These are phyloP conservation scores for Aspergillus fumigatiaffinis DNA, from an alignment of 2,329 filamentous ascomycete genomes.

Conservation along the genomic window DNA sequence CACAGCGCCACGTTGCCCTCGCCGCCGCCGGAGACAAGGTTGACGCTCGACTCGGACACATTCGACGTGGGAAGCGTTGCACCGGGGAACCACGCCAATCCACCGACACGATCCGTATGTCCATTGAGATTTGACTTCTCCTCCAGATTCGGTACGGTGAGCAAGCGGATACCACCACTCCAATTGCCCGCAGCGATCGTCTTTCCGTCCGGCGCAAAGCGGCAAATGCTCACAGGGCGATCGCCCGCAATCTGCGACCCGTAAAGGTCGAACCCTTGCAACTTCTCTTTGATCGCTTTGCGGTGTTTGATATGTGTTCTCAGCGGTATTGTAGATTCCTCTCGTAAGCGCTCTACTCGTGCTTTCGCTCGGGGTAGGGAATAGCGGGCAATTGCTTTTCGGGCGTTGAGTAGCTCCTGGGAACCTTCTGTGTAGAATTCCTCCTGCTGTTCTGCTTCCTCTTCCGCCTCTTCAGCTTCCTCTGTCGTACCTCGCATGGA, in stretches of 20 bases:
- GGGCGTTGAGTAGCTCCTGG: conserved; percentile 67
- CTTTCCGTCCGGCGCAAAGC: conserved; percentile 82
- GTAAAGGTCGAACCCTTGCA: conserved; percentile 82
- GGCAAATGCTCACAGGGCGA: conserved; percentile 83
- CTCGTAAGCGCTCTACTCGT: conserved; percentile 71
- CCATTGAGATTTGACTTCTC: conserved; percentile 72
- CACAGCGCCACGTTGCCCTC: conserved; percentile 86
- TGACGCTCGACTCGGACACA: conserved; percentile 69
- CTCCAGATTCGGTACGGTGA: conserved; percentile 77
- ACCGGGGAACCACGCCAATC: conserved; percentile 83
- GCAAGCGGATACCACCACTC: conserved; percentile 81
- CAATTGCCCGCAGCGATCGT: conserved; percentile 87
- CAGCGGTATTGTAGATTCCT: conserved; percentile 77
- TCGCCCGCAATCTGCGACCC: conserved; percentile 92
- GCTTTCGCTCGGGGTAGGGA: conserved; percentile 78
- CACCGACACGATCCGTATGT: conserved; percentile 85
- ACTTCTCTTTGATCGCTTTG: conserved; percentile 77
- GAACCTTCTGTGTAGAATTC: conserved; percentile 92
- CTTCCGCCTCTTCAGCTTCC: conserved; percentile 51
- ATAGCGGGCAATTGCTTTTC: conserved; percentile 75
- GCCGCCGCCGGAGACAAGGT: conserved; percentile 84
- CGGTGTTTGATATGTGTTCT: conserved; percentile 90
- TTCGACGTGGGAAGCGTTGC: conserved; percentile 68
- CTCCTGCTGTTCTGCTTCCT: conserved; percentile 73
- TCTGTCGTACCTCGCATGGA: conserved; percentile 52